A percentile compares a stretch with the other conserved stretches of the same genome.
Conservation (phyloP, 148 eudicot genomes). For the Rhododendron molle region DNA sequence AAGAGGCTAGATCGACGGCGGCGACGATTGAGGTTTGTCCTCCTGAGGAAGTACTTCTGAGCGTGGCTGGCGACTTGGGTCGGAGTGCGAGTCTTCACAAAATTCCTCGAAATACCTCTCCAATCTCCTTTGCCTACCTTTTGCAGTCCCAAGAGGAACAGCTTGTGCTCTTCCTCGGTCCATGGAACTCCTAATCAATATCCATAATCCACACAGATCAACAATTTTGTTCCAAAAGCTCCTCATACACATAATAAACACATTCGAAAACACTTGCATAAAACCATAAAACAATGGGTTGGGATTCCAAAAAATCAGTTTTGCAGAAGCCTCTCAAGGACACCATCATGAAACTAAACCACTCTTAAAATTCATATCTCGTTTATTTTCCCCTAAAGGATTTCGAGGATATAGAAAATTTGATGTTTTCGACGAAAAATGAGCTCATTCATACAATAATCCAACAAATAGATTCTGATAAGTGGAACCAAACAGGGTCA, state of each 20-base stretch:
- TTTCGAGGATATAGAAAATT: neutral
- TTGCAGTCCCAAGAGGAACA: conserved; percentile 62
- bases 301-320: neutral
- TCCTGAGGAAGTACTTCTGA: conserved; percentile 68
- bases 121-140: conserved; percentile 80
- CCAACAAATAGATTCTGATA: neutral
- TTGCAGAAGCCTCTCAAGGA: neutral
- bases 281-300: neutral
- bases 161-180: conserved; percentile 81
- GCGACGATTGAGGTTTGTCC: conserved; percentile 57
- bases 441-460: neutral
- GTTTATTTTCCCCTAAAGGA: neutral
- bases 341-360: neutral
- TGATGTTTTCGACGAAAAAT: neutral
- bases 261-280: neutral
- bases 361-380: neutral
- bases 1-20: conserved; percentile 80
- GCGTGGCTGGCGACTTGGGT: conserved; percentile 88
- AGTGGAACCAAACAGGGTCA: neutral
- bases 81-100: conserved; percentile 75
- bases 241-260: neutral
- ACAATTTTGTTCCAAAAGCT: neutral
- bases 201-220: neutral
- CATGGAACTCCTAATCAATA: conserved; percentile 58
- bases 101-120: conserved; percentile 73